Percentiles rank a stretch among this genome's conserved stretches.
These are phyloP conservation scores for Vitis hybrid DNA, from an alignment of 177 flowering plant species.

Conservation along the genomic window DNA sequence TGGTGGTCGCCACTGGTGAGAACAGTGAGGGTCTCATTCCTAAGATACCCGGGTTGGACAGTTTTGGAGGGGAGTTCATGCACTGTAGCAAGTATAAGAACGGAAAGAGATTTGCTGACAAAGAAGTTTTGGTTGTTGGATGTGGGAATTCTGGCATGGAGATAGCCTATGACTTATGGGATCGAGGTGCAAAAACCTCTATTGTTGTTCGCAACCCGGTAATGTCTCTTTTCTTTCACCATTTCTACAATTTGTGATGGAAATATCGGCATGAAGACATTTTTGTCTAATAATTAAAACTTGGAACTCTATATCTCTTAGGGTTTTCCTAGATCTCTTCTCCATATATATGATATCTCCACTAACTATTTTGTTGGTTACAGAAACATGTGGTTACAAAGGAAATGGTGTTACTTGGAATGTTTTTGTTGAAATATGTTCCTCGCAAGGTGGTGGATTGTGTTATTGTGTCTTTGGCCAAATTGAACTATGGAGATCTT, in stretches of 20 bases:
- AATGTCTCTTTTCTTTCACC: background rate
- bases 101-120: conserved; percentile 20
- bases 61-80: conserved; percentile 35
- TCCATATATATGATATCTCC: too few relatives aligned
- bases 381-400: conserved; percentile 6
- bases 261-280: background rate
- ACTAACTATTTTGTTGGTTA: background rate
- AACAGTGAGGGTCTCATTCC: conserved; percentile 33
- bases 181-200: conserved; percentile 28
- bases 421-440: background rate
- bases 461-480: background rate
- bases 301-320: background rate
- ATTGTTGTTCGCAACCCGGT: conserved; percentile 41
- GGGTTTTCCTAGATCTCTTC: background rate
- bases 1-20: conserved; percentile 53
- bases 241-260: background rate
- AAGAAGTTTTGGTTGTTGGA: conserved; percentile 44
- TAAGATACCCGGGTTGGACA: conserved; percentile 24
- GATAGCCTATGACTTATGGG: conserved; percentile 36
- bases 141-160: conserved; percentile 61
- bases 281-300: background rate
- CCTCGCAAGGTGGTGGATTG: background rate
- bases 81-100: conserved; percentile 38
- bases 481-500: conserved; percentile 20
- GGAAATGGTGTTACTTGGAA: conserved; percentile 6